A percentile compares a stretch with the other conserved stretches of the same genome.
phyloP scores from a whole-genome alignment of 1,284 basidiomycete species.

The Cutaneotrichosporon spelunceum region DNA sequence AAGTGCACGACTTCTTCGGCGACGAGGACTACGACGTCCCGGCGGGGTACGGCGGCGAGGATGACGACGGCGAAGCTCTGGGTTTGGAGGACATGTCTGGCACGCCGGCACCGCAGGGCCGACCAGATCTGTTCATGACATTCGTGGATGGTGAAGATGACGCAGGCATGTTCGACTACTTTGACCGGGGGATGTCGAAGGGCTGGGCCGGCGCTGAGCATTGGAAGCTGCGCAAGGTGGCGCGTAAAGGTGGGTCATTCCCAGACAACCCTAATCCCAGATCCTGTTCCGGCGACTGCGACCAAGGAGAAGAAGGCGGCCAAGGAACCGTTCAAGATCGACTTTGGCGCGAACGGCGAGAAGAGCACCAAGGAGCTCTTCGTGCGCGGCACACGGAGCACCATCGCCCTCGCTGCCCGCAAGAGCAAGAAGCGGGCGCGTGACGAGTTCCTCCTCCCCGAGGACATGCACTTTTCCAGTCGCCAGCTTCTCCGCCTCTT shows the following conservation, averaged over 20 bases:
- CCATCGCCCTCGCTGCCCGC: conserved; percentile 60
- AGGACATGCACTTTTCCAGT: conserved; percentile 96
- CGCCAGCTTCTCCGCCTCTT: conserved; percentile 85
- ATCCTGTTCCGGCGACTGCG: conserved; percentile 56
- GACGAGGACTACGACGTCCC: conserved; percentile 68
- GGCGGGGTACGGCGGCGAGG: conserved; percentile 51
- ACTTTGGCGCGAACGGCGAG: conserved; percentile 65
- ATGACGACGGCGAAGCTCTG: conserved; percentile 49
- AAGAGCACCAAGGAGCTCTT: conserved; percentile 69
- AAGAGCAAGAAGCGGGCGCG: conserved; percentile 53
- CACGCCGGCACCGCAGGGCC: conserved; percentile 28
- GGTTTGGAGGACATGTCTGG: conserved; percentile 48
- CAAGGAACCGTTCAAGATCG: conserved; percentile 84
- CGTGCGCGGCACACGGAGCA: conserved; percentile 65
- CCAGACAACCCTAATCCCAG: not conserved
- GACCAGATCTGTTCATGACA: conserved; percentile 76
- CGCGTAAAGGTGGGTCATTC: conserved; percentile 54
- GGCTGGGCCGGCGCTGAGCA: conserved; percentile 99
- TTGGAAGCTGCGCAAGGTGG: conserved; percentile 82
- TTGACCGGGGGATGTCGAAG: conserved; percentile 83
- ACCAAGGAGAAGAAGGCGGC: conserved; percentile 60
- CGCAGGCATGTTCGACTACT: conserved; percentile 80
- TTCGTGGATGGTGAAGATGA: conserved; percentile 63
- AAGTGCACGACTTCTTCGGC: conserved; percentile 54
- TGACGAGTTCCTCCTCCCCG: conserved; percentile 79